phyloP scores from a whole-genome alignment of 805 yeast species.

The Lipomyces spencermartinsiae region DNA sequence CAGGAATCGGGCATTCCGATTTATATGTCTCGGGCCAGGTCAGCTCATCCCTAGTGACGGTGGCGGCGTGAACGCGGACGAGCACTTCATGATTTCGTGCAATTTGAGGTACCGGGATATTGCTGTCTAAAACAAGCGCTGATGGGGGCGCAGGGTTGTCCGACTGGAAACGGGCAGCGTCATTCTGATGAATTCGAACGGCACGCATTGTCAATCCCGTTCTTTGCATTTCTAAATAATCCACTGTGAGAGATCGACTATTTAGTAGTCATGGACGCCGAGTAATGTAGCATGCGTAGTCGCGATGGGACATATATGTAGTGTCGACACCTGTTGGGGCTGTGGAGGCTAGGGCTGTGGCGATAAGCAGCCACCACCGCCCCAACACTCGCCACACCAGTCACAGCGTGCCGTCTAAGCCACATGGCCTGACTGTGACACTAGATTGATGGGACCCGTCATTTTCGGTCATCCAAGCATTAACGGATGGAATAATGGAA shows the following conservation, averaged over 20 bases:
- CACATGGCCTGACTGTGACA: no score
- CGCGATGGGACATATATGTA: neutral
- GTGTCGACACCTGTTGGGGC: neutral
- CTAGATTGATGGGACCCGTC: no score
- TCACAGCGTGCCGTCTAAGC: no score
- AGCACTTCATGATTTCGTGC: neutral
- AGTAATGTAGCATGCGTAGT: neutral
- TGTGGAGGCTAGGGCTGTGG: slow-evolving; percentile 1
- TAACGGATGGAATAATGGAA: no score
- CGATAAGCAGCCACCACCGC: neutral
- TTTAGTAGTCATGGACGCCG: neutral
- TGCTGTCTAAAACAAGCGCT: neutral
- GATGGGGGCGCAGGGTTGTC: slow-evolving; percentile 4
- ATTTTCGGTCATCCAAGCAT: no score
- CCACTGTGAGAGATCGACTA: neutral
- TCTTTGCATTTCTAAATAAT: neutral
- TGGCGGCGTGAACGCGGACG: neutral
- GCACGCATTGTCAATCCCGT: neutral
- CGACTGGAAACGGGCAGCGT: neutral
- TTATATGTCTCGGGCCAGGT: slow-evolving; percentile 6
- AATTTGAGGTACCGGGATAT: neutral
- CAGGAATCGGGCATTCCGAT: neutral
- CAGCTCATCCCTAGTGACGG: slow-evolving; percentile 6
- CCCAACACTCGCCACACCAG: neutral
- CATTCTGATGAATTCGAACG: neutral